A percentile compares a stretch with the other conserved stretches of the same genome.
These are phyloP conservation scores for Austroboletus niveus DNA, from an alignment of 1,284 basidiomycete species.

Conservation along the genomic window DNA sequence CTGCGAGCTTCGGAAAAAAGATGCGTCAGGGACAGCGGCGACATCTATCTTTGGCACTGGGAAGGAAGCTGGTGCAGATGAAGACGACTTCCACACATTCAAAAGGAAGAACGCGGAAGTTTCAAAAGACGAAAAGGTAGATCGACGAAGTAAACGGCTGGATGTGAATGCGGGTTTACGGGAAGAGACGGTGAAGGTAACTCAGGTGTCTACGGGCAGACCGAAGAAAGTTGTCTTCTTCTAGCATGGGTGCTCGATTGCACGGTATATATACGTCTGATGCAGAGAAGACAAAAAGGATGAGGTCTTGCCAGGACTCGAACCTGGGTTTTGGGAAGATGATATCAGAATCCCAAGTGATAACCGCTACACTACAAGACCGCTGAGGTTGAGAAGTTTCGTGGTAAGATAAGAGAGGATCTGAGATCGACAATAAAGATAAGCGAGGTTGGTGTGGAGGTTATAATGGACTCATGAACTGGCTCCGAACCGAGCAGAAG, in stretches of 20 bases:
- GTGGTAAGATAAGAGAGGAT: no score
- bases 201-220: constrained; percentile 20
- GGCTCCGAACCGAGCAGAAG: not conserved
- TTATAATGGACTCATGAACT: not conserved
- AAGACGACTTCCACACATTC: constrained; percentile 89
- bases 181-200: constrained; percentile 43
- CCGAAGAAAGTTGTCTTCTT: constrained; percentile 61
- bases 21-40: constrained; percentile 38
- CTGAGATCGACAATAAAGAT: no score
- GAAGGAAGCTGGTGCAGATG: constrained; percentile 73
- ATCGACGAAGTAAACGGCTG: constrained; percentile 41
- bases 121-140: constrained; percentile 55
- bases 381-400: not conserved
- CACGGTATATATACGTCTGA: no score
- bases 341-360: constrained; percentile 54
- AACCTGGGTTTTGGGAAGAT: constrained; percentile 30
- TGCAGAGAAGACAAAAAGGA: constrained; percentile 1
- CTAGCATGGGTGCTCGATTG: constrained; percentile 26
- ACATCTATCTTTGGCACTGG: constrained; percentile 49
- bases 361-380: constrained; percentile 57
- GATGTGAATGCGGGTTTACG: constrained; percentile 46
- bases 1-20: constrained; percentile 66
- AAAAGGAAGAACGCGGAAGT: constrained; percentile 62
- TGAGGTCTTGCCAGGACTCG: constrained; percentile 26
- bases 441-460: no score